Evolutionary conservation across 495 filamentous ascomycete genomes (phyloP).

Genomic region (Neurospora sp.): DNA sequence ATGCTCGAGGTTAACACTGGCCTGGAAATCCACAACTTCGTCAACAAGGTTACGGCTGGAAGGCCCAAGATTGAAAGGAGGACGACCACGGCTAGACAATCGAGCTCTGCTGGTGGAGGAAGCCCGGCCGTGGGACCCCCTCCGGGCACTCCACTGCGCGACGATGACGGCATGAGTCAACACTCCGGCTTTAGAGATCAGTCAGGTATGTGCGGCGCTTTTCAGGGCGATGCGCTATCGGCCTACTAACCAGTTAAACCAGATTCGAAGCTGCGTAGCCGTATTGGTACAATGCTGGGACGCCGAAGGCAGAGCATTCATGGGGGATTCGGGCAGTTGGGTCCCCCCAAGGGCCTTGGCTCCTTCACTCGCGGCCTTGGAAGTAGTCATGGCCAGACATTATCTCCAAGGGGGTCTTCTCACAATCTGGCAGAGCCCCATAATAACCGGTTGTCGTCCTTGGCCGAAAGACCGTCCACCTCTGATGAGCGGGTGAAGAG

Average conservation of each 20-base stretch:
- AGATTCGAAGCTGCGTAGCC: slow-evolving; percentile 48
- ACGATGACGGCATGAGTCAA: slow-evolving; percentile 55
- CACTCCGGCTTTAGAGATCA: slow-evolving; percentile 45
- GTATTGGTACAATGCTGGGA: slow-evolving; percentile 73
- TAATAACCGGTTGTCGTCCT: slow-evolving; percentile 36
- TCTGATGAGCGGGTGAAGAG: slow-evolving; percentile 13
- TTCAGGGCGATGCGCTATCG: background rate
- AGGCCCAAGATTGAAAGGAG: slow-evolving; percentile 39
- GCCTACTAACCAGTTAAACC: background rate
- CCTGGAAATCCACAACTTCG: slow-evolving; percentile 85
- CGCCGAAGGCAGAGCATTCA: slow-evolving; percentile 51
- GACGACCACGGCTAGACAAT: slow-evolving; percentile 28
- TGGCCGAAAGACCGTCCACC: slow-evolving; percentile 36
- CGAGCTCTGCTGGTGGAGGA: slow-evolving; percentile 26
- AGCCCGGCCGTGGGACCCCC: slow-evolving; percentile 16
- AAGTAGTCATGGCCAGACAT: slow-evolving; percentile 38
- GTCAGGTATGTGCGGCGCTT: slow-evolving; percentile 26
- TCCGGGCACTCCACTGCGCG: slow-evolving; percentile 16
- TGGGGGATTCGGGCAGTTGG: slow-evolving; percentile 37
- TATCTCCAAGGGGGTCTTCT: slow-evolving; percentile 43
- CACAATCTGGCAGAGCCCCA: slow-evolving; percentile 44
- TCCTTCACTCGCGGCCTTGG: slow-evolving; percentile 43
- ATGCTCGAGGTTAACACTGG: slow-evolving; percentile 81
- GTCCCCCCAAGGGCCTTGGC: slow-evolving; percentile 34
- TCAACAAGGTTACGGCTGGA: slow-evolving; percentile 37